These are phyloP conservation scores for Populus simonii DNA, from an alignment of 345 rosid genomes.

Conservation along the genomic window DNA sequence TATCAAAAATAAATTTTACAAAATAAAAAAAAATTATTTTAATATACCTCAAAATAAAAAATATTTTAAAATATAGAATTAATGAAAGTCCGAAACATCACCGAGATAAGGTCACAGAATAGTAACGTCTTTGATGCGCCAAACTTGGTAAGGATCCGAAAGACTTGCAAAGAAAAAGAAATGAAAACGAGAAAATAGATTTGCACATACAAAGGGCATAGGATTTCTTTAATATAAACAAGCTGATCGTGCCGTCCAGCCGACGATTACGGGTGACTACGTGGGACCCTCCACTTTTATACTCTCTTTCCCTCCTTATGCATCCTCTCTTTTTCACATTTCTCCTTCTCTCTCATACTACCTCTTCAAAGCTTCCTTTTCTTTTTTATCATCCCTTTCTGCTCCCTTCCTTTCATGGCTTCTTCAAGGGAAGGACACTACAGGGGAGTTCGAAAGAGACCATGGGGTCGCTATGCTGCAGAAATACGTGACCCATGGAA, in stretches of 20 bases:
- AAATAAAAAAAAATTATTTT: no score
- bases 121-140: no score
- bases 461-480: slow-evolving; percentile 97
- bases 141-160: neutral
- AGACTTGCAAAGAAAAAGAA: neutral
- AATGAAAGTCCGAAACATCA: no score
- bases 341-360: neutral
- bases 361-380: slow-evolving; percentile 2
- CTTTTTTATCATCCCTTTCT: neutral
- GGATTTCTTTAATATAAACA: neutral
- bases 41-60: no score
- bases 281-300: slow-evolving; percentile 40
- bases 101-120: no score
- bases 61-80: no score
- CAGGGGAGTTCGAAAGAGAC: slow-evolving; percentile 91
- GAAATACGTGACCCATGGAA: slow-evolving; percentile 98
- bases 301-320: neutral
- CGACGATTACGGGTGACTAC: slow-evolving; percentile 69
- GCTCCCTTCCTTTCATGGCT: slow-evolving; percentile 32
- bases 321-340: neutral
- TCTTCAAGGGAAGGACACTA: slow-evolving; percentile 75
- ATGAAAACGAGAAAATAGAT: neutral
- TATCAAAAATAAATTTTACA: no score
- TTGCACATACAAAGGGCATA: neutral
- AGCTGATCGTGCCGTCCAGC: slow-evolving; percentile 43